Evolutionary conservation across 257 asterid genomes (phyloP), one percentile per base, ranked within the genome.

Genomic region (Buddleja alternifolia): DNA sequence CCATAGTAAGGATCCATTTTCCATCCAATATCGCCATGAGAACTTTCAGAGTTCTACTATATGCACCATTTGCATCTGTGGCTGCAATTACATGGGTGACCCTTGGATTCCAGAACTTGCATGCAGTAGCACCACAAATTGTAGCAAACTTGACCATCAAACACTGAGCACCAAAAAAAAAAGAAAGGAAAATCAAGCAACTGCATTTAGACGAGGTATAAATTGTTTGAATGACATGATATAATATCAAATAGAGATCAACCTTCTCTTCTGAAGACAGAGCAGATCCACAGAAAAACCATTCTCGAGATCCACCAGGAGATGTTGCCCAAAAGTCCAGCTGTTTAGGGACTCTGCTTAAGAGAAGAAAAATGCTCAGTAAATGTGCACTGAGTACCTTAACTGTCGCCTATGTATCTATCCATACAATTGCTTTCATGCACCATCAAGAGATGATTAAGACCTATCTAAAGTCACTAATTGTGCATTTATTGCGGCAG

Each of bases 21-120:
- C 97, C 97, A 45, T 86, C 75, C 77, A 90, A 75, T 70, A 94
- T 87, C 1, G 90, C 97, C 97, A 94, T 87, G 70, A 94, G 96
- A 81, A 94, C 81, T 76, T 94, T 94, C 25, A 84, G 67, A 56
- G 97, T 90, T 80, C 96, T 82, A 45, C 89, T 83, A 77, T 90
- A 89, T 60, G 96, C 93, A 66, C 96, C 99, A 60, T 79, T 77
- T 58, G 82, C 78, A 78, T 94, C 89, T 10, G 95, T 85, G 61
- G 96, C 81, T 21, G 99, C 92, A 58, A 94, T 82, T 61, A 94
- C 93, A 75, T 94, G 99, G 10, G 96, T 94, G 32, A 89, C 88
- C 64, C 74, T 82, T 68, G 96, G 78, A 54, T 78, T 80, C 96
- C 96, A 94, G 36, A 75, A 67, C 81, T 90, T 90, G 83, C 77